These are phyloP conservation scores for Fusarium vanettenii DNA, from an alignment of 2,329 filamentous ascomycete genomes.

Conservation along the genomic window DNA sequence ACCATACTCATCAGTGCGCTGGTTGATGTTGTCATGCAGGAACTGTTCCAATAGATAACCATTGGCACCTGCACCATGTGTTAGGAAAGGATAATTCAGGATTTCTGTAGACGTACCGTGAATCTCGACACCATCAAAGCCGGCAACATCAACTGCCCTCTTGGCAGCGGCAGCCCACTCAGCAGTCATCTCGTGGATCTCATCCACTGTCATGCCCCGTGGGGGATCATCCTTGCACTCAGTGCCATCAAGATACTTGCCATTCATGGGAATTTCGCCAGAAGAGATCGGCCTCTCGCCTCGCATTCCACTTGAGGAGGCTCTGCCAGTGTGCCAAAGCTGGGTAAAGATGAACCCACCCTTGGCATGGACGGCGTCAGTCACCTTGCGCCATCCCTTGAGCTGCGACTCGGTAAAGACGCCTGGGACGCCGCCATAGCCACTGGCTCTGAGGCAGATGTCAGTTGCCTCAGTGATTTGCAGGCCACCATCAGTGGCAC, in stretches of 20 bases:
- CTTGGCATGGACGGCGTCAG: slow-evolving; percentile 43
- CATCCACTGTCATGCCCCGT: slow-evolving; percentile 70
- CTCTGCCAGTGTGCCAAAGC: slow-evolving; percentile 71
- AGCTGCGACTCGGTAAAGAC: slow-evolving; percentile 46
- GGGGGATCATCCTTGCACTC: slow-evolving; percentile 55
- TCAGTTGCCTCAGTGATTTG: slow-evolving; percentile 48
- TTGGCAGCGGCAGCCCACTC: slow-evolving; percentile 67
- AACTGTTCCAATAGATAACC: slow-evolving; percentile 36
- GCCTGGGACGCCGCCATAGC: slow-evolving; percentile 45
- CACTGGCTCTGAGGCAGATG: slow-evolving; percentile 44
- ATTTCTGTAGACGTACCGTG: slow-evolving; percentile 46
- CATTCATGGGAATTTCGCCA: slow-evolving; percentile 53
- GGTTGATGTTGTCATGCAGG: slow-evolving; percentile 35
- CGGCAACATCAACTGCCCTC: slow-evolving; percentile 67
- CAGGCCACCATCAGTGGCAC: slow-evolving; percentile 48
- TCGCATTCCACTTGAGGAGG: slow-evolving; percentile 50
- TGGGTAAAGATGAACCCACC: slow-evolving; percentile 66
- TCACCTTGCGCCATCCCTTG: slow-evolving; percentile 43
- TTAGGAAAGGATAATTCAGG: background rate
- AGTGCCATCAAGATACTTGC: slow-evolving; percentile 56
- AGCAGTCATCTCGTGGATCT: slow-evolving; percentile 72
- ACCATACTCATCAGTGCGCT: slow-evolving; percentile 32
- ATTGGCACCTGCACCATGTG: slow-evolving; percentile 25
- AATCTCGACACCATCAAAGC: slow-evolving; percentile 77
- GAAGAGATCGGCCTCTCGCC: slow-evolving; percentile 39